These are phyloP conservation scores for Takashimella koratensis DNA, from an alignment of 1,284 basidiomycete genomes.

Conservation along the genomic window DNA sequence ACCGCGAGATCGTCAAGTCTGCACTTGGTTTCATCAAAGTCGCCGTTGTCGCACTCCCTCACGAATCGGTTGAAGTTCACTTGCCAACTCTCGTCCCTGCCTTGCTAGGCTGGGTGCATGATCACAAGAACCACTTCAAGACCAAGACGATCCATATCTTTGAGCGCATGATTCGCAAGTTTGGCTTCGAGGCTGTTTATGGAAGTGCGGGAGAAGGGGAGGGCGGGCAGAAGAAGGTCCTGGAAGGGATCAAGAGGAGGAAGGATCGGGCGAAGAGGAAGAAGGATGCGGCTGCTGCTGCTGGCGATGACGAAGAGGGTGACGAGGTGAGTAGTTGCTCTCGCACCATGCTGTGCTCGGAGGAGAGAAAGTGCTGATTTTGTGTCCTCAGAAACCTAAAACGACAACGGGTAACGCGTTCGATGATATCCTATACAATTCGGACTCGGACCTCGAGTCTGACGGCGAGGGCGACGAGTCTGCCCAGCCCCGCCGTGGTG, in stretches of 20 bases:
- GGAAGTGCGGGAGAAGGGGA: constrained; percentile 55
- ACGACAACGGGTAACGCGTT: constrained; percentile 73
- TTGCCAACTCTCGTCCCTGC: constrained; percentile 76
- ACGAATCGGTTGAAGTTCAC: constrained; percentile 68
- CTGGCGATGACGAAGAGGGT: constrained; percentile 55
- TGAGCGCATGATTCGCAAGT: constrained; percentile 89
- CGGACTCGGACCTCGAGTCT: constrained; percentile 77
- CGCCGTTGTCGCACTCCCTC: constrained; percentile 75
- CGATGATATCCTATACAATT: constrained; percentile 92
- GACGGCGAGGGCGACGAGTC: constrained; percentile 63
- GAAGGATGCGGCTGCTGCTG: constrained; percentile 55
- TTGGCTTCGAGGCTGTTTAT: constrained; percentile 78
- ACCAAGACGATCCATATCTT: constrained; percentile 94
- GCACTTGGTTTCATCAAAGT: constrained; percentile 94
- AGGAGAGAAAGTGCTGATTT: constrained; percentile 4
- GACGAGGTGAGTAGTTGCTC: constrained; percentile 43
- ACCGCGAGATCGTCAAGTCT: constrained; percentile 97
- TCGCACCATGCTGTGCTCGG: neutral
- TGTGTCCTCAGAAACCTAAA: constrained; percentile 47
- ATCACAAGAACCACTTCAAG: constrained; percentile 99
- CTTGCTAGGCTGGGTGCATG: constrained; percentile 86
- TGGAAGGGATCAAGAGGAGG: constrained; percentile 85
- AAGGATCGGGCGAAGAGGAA: constrained; percentile 85
- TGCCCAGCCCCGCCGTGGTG: constrained; percentile 39
- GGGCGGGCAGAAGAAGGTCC: constrained; percentile 67